Evolutionary conservation across 2,329 filamentous ascomycete species (phyloP).

Genomic region (Nothophaeocryptopus gaeumannii): DNA sequence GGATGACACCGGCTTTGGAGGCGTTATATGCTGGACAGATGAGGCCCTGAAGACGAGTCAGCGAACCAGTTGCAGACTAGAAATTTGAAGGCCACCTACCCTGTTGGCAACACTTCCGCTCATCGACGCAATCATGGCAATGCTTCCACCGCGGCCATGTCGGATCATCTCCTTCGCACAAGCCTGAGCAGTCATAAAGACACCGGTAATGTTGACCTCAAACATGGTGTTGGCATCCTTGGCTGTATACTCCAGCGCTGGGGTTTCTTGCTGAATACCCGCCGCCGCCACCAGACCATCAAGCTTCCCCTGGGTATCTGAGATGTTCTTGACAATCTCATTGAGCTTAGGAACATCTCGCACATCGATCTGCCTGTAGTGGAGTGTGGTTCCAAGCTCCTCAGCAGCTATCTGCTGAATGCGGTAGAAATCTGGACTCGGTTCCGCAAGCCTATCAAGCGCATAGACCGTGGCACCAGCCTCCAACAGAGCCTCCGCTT

Average conservation of each 20-base stretch:
- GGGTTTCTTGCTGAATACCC: slow-evolving; percentile 77
- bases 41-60: slow-evolving; percentile 52
- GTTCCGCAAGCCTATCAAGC: slow-evolving; percentile 60
- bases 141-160: slow-evolving; percentile 59
- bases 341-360: slow-evolving; percentile 68
- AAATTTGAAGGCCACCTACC: slow-evolving; percentile 44
- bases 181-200: slow-evolving; percentile 63
- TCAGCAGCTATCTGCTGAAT: slow-evolving; percentile 62
- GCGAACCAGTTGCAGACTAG: not conserved
- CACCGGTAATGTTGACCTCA: slow-evolving; percentile 55
- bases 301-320: slow-evolving; percentile 65
- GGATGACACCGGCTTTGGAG: slow-evolving; percentile 70
- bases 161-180: slow-evolving; percentile 63
- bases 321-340: slow-evolving; percentile 65
- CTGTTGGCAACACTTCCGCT: slow-evolving; percentile 60
- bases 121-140: slow-evolving; percentile 63
- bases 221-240: slow-evolving; percentile 63
- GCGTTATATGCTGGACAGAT: slow-evolving; percentile 71
- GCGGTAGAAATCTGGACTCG: slow-evolving; percentile 60
- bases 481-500: slow-evolving; percentile 71
- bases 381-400: slow-evolving; percentile 63
- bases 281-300: slow-evolving; percentile 76
- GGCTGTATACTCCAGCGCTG: slow-evolving; percentile 72
- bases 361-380: slow-evolving; percentile 79
- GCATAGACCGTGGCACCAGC: slow-evolving; percentile 71